phyloP scores from a whole-genome alignment of 2,329 filamentous ascomycete species.

The Cladophialophora exuberans region DNA sequence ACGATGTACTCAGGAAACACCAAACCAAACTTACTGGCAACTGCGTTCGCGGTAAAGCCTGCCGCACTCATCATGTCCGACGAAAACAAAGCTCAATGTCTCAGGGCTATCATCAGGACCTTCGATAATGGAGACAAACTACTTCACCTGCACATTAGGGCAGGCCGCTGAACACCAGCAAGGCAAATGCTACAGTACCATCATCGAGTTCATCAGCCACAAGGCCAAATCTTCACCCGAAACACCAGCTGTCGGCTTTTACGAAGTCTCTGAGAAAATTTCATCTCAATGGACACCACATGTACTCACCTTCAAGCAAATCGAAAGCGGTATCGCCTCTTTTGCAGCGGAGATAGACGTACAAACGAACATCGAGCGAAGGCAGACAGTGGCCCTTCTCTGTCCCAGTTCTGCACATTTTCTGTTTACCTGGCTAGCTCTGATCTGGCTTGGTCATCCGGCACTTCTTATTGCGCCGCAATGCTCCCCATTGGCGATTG shows the following conservation, averaged over 20 bases:
- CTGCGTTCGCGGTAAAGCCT: too few relatives aligned
- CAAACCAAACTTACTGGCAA: too few relatives aligned
- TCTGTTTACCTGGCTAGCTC: slow-evolving; percentile 62
- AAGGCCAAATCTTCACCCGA: slow-evolving; percentile 47
- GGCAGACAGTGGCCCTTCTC: slow-evolving; percentile 54
- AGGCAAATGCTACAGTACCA: slow-evolving; percentile 42
- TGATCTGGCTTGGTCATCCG: slow-evolving; percentile 59
- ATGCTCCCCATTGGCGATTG: slow-evolving; percentile 50
- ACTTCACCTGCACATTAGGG: slow-evolving; percentile 65
- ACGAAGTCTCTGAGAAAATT: background rate
- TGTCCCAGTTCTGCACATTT: slow-evolving; percentile 62
- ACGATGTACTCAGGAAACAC: too few relatives aligned
- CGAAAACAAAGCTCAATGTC: too few relatives aligned
- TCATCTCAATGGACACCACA: slow-evolving; percentile 7
- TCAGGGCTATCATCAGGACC: background rate
- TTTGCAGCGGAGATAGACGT: too few relatives aligned
- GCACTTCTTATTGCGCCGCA: slow-evolving; percentile 63
- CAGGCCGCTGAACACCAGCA: slow-evolving; percentile 51
- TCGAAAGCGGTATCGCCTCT: slow-evolving; percentile 5
- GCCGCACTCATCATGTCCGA: too few relatives aligned
- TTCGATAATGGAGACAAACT: slow-evolving; percentile 43
- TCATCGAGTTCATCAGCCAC: slow-evolving; percentile 55
- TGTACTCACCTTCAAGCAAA: slow-evolving; percentile 22
- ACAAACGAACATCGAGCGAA: too few relatives aligned
- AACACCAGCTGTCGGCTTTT: slow-evolving; percentile 55